Evolutionary conservation across 23 red algal genomes (phyloP), one percentile per base, ranked within the genome.

Genomic region (Rhodosorus marinus): DNA sequence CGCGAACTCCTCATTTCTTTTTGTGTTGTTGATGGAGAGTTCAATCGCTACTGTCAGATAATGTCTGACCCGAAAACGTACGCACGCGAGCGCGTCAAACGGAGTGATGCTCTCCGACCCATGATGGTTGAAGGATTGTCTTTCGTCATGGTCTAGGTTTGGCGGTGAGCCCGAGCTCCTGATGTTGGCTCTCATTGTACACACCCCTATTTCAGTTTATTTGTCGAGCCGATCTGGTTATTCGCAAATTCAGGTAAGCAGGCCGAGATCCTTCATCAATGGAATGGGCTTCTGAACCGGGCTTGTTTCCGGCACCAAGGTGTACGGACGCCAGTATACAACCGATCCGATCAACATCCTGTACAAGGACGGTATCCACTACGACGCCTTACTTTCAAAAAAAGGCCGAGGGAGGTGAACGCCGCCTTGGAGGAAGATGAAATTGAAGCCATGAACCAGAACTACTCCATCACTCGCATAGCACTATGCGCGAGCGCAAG

Each of bases 81-180:
- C 8, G 59, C 25, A 0, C 0, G 21, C 46, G 6, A 26, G 47
- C 3, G 47, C 26, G 1, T 22, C 23, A 1, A 0, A 2, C 22
- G 47, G 47, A 7, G 2, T 50, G 47, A 26, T 50, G 1, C 6
- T 50, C 22, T 48, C 3, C 1, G 5, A 5, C 4, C 6, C 6
- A 0, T 4, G 5, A 24, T 6, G 1, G 0, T 2, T 26, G 4
- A 5, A 20, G 27, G 6, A 28, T 11, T 64, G 6, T 47, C 0
- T 45, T 34, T 42, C 8, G 6, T 0, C 14, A 17, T 1, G 23
- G n/a, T 22, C 7, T 40, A 64, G 59, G 24, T 68, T 67, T 56
- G 82, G 72, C 14, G 82, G 82, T 24, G 82, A 92, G 59, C 82
- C 82, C 26, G 82, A 92, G 31, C 69, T 92, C n/a, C 53, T 92